These are phyloP conservation scores for Rhodosorus marinus DNA, from an alignment of 23 red algal genomes.

Conservation along the genomic window DNA sequence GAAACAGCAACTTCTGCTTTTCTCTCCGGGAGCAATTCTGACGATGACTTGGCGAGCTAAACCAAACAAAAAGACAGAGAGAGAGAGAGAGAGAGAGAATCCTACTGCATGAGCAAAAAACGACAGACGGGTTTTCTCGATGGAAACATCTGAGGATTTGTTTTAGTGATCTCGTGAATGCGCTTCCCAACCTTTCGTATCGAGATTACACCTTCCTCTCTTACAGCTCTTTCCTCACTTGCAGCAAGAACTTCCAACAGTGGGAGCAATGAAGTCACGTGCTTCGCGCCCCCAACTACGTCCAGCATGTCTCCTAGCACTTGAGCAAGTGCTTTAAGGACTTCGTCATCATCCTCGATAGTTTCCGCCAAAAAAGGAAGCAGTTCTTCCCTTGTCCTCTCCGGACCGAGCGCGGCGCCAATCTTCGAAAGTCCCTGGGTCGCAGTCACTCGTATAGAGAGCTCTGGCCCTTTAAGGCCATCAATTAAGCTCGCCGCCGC, in stretches of 20 bases:
- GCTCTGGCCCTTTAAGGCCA: slow-evolving; percentile 71
- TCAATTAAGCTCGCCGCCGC: slow-evolving; percentile 82
- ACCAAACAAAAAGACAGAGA: no score
- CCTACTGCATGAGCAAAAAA: no score
- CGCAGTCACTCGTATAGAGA: slow-evolving; percentile 69
- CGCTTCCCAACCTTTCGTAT: slow-evolving; percentile 27
- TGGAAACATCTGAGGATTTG: no score
- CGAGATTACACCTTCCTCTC: slow-evolving; percentile 75
- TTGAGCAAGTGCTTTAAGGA: slow-evolving; percentile 69
- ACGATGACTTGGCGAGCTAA: no score
- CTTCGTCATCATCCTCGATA: slow-evolving; percentile 96
- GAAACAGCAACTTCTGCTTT: slow-evolving; percentile 24
- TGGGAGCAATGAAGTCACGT: slow-evolving; percentile 42
- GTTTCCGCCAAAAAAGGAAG: slow-evolving; percentile 86
- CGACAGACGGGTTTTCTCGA: no score
- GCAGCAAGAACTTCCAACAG: slow-evolving; percentile 61
- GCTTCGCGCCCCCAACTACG: slow-evolving; percentile 47
- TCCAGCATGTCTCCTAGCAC: slow-evolving; percentile 73
- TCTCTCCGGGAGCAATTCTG: slow-evolving; percentile 10
- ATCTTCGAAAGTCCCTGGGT: slow-evolving; percentile 69
- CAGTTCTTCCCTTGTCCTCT: slow-evolving; percentile 81
- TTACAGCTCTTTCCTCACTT: slow-evolving; percentile 78
- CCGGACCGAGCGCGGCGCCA: slow-evolving; percentile 63
- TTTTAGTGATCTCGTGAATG: no score
- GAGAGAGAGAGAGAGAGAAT: no score